phyloP scores from a whole-genome alignment of 1,284 basidiomycete genomes.

The Sporisorium sorghi region DNA sequence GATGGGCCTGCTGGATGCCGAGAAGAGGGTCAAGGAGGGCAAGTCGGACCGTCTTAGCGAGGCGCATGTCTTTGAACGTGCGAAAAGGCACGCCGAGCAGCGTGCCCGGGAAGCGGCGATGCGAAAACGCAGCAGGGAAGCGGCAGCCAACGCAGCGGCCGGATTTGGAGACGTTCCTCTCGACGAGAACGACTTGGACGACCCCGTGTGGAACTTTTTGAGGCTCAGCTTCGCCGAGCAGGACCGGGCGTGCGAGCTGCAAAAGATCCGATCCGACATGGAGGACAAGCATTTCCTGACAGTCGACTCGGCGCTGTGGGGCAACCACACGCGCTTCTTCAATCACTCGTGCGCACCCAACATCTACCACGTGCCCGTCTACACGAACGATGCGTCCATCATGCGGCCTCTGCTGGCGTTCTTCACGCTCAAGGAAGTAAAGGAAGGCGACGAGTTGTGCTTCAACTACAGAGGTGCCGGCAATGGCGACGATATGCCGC shows the following conservation, averaged over 20 bases:
- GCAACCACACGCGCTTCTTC: slow-evolving; percentile 60
- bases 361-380: slow-evolving; percentile 77
- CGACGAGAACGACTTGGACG: slow-evolving; percentile 3
- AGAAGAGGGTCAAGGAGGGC: neutral
- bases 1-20: neutral
- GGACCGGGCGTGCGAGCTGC: slow-evolving; percentile 2
- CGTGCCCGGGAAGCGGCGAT: neutral
- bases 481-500: neutral
- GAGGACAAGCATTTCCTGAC: slow-evolving; percentile 30
- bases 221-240: slow-evolving; percentile 1
- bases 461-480: slow-evolving; percentile 22
- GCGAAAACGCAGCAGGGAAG: neutral
- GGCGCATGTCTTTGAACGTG: neutral
- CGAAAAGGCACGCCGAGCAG: neutral
- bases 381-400: slow-evolving; percentile 77
- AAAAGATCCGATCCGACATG: slow-evolving; percentile 13
- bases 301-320: slow-evolving; percentile 55
- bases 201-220: slow-evolving; percentile 20
- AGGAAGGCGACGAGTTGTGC: slow-evolving; percentile 74
- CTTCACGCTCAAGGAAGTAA: slow-evolving; percentile 78
- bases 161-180: neutral
- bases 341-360: slow-evolving; percentile 88
- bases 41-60: neutral
- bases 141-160: no score
- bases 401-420: slow-evolving; percentile 75